A percentile compares a stretch with the other conserved stretches of the same genome.
These are phyloP conservation scores for Colletotrichum costaricense DNA, from an alignment of 2,329 filamentous ascomycete species.

Conservation along the genomic window DNA sequence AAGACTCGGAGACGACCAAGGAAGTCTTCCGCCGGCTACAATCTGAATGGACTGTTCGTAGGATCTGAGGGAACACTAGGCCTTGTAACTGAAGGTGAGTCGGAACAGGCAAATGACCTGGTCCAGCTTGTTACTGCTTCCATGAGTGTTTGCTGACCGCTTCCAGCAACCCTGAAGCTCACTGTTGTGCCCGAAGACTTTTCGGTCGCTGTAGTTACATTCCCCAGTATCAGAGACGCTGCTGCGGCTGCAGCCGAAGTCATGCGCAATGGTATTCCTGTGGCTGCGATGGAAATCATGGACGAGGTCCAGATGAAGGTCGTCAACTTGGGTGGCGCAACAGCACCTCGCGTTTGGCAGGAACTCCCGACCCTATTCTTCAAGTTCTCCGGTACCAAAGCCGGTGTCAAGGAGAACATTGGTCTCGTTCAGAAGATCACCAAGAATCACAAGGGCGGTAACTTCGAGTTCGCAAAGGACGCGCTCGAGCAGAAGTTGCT, in stretches of 20 bases:
- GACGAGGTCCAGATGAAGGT: constrained; percentile 90
- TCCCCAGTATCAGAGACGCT: constrained; percentile 81
- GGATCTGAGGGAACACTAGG: constrained; percentile 86
- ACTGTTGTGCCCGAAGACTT: constrained; percentile 80
- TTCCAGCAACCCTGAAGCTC: constrained; percentile 78
- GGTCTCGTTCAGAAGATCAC: constrained; percentile 75
- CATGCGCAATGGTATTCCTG: constrained; percentile 79
- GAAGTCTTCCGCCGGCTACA: constrained; percentile 86
- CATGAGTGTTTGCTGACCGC: background rate
- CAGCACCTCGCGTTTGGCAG: constrained; percentile 76
- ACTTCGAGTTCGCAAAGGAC: constrained; percentile 82
- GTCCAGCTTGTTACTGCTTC: background rate
- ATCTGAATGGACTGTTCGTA: constrained; percentile 82
- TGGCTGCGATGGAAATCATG: constrained; percentile 87
- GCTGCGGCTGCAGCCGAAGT: constrained; percentile 79
- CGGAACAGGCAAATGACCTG: background rate
- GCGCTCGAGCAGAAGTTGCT: constrained; percentile 78
- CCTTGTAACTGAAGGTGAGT: constrained; percentile 76
- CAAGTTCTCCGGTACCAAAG: constrained; percentile 85
- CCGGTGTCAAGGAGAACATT: constrained; percentile 83
- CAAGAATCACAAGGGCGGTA: constrained; percentile 69
- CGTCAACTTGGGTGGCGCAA: constrained; percentile 79
- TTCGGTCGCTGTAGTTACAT: constrained; percentile 83
- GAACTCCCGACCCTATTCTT: constrained; percentile 85
- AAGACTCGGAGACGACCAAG: constrained; percentile 82